Evolutionary conservation across 306 rosid species (phyloP).

Genomic region (Ammopiptanthus mongolicus): DNA sequence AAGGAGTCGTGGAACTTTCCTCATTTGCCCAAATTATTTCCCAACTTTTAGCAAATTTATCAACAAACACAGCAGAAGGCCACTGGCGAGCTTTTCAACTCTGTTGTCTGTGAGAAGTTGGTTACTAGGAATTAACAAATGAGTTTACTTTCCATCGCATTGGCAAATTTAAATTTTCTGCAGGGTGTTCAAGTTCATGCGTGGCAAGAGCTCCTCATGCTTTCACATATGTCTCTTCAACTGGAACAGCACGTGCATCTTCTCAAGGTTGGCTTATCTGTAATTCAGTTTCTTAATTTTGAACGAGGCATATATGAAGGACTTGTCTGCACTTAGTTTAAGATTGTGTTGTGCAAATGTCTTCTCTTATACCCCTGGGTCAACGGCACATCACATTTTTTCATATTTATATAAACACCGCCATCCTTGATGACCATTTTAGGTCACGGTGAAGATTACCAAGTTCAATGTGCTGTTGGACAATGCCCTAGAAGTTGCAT

Average conservation of each 20-base stretch:
- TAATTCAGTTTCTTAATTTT: neutral
- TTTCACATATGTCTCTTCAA: conserved; percentile 57
- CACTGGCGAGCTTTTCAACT: neutral
- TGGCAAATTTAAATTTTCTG: conserved; percentile 11
- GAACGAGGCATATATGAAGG: neutral
- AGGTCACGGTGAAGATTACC: conserved; percentile 79
- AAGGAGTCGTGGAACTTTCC: neutral
- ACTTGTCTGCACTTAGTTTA: neutral
- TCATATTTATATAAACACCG: neutral
- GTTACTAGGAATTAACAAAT: neutral
- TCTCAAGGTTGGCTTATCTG: conserved; percentile 64
- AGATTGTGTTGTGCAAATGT: neutral
- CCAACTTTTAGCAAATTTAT: neutral
- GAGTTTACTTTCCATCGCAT: conserved; percentile 1
- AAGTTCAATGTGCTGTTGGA: conserved; percentile 78
- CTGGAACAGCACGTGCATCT: conserved; percentile 71
- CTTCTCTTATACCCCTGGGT: too few relatives aligned
- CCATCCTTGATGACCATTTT: neutral
- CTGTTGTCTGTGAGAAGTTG: neutral
- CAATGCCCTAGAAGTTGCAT: conserved; percentile 94
- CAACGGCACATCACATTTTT: neutral
- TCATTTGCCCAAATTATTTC: too few relatives aligned
- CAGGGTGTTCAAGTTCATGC: conserved; percentile 86
- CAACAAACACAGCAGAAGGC: neutral
- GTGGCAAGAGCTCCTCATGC: conserved; percentile 81